phyloP scores from a whole-genome alignment of 1,284 basidiomycete genomes.

The Apiotrichum siamense region DNA sequence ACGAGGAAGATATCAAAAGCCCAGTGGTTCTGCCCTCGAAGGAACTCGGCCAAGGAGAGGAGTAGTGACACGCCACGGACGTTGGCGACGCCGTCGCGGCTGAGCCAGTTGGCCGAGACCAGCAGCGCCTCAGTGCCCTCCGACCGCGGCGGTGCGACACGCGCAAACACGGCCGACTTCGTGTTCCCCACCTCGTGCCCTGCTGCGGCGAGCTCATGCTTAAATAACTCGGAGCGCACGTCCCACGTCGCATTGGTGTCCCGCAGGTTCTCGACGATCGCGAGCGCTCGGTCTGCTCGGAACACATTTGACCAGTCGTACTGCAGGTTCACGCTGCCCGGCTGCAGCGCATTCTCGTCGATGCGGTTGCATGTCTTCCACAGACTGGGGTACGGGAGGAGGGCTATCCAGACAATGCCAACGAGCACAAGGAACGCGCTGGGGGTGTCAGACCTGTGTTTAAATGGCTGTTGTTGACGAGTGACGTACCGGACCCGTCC shows the following conservation, averaged over 20 bases:
- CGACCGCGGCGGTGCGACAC: slow-evolving; percentile 73
- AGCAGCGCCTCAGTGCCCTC: slow-evolving; percentile 87
- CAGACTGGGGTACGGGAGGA: slow-evolving; percentile 61
- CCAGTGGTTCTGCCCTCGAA: slow-evolving; percentile 85
- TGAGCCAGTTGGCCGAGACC: slow-evolving; percentile 81
- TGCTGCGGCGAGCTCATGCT: slow-evolving; percentile 18
- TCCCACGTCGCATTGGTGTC: slow-evolving; percentile 60
- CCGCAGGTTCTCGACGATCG: slow-evolving; percentile 58
- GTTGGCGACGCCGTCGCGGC: slow-evolving; percentile 56
- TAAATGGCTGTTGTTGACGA: no score
- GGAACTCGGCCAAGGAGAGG: slow-evolving; percentile 71
- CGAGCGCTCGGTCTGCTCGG: slow-evolving; percentile 69
- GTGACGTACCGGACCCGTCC: slow-evolving; percentile 4
- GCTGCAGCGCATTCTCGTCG: slow-evolving; percentile 89
- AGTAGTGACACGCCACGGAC: slow-evolving; percentile 79
- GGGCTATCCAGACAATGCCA: slow-evolving; percentile 68
- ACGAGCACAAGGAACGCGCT: slow-evolving; percentile 51
- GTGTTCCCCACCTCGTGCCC: slow-evolving; percentile 28
- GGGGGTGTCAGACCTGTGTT: background rate
- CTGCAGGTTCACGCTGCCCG: slow-evolving; percentile 77
- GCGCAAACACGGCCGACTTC: slow-evolving; percentile 62
- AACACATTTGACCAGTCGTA: slow-evolving; percentile 86
- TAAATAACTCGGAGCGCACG: slow-evolving; percentile 48
- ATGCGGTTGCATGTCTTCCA: slow-evolving; percentile 66
- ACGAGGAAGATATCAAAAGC: slow-evolving; percentile 90